phyloP scores from a whole-genome alignment of 208 protist species.

The Lotmaria passim region DNA sequence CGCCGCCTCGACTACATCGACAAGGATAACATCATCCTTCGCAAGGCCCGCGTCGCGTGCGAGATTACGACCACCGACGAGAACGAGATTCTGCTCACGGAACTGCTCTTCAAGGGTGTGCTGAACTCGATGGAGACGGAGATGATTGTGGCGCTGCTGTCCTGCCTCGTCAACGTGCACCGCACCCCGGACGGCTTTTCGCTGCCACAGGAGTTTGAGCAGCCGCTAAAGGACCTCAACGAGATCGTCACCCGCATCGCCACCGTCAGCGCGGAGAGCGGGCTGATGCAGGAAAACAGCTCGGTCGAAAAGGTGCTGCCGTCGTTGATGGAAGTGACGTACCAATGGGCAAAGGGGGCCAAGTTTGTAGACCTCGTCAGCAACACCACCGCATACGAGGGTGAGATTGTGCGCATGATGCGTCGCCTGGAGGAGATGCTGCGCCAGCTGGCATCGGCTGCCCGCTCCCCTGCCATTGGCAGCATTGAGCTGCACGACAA shows the following conservation, averaged over 20 bases:
- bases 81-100: conserved; percentile 98
- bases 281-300: conserved; percentile 90
- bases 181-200: conserved; percentile 91
- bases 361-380: conserved; percentile 98
- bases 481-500: conserved; percentile 98
- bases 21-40: conserved; percentile 96
- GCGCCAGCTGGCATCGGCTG: conserved; percentile 96
- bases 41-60: conserved; percentile 98
- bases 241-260: conserved; percentile 93
- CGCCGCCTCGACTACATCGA: conserved; percentile 96
- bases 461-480: conserved; percentile 98
- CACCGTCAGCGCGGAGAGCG: conserved; percentile 92
- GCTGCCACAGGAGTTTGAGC: conserved; percentile 85
- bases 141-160: conserved; percentile 95
- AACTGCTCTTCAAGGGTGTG: conserved; percentile 98
- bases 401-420: conserved; percentile 98
- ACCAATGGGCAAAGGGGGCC: conserved; percentile 96
- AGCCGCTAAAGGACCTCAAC: conserved; percentile 90
- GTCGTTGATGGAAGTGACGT: conserved; percentile 97
- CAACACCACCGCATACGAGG: conserved; percentile 98
- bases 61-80: conserved; percentile 98
- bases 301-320: conserved; percentile 96
- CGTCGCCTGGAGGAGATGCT: conserved; percentile 98
- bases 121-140: conserved; percentile 97
- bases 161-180: conserved; percentile 97